Base-by-base conservation (phyloP, 495 filamentous ascomycete species). In the Parathielavia hyrcaniae region DNA sequence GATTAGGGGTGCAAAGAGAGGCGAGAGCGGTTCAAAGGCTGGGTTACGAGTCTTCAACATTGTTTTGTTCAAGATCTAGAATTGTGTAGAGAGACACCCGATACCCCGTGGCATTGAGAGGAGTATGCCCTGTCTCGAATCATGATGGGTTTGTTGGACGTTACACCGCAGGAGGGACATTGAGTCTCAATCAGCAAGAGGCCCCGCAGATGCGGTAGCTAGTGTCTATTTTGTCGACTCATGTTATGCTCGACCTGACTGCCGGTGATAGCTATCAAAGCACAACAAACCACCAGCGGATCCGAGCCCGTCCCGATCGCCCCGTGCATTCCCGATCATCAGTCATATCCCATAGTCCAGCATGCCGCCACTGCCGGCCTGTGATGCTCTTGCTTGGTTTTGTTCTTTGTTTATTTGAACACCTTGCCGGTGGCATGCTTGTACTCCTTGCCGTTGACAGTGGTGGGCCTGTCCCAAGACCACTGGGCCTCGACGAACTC, bases 401-500 rank as follows among this genome's bases (percentile, higher is more conserved):
- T 60, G 46, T 61, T 57, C 30, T 51, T 60, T 8, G 39, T 79
- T 81, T 93, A 98, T 86, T 97, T 98, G 86, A 97, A 97, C 72
- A 96, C 90, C 83, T 99, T 96, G 68, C 95, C 95, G 41, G 63
- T 56, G 69, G 86, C 87, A 79, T 78, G 77, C 64, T 72, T 64
- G 72, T 80, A 91, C 71, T 82, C 83, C 85, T 97, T 95, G 77
- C 85, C 92, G 66, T 85, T 74, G 66, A 89, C 79, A 63, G 75
- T 73, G 64, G 89, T 73, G 58, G 90, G 87, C 77, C 87, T 86
- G 70, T 97, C 93, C 71, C 73, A 76, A 82, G 85, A 79, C 93
- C 93, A 99, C 75, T 87, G 80, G 70, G 89, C 84, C 62, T 95
- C 83, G 69, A 97, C 79, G 72, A 86, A 87, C 71, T 86, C 88